These are phyloP conservation scores for Fusarium sp. DNA, from an alignment of 2,329 filamentous ascomycete genomes.

Conservation along the genomic window DNA sequence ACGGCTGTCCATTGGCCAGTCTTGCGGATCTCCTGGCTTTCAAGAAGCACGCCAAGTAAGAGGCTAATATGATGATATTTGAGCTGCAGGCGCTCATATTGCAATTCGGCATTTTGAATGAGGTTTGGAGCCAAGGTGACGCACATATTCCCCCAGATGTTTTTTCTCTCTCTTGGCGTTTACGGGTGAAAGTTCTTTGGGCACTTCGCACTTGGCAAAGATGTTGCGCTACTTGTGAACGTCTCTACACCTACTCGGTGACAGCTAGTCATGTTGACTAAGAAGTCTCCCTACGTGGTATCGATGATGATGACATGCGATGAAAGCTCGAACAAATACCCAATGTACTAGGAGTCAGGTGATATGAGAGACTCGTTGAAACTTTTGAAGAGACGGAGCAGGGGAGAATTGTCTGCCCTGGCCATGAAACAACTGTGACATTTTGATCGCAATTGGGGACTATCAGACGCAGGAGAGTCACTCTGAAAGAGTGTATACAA, in stretches of 20 bases:
- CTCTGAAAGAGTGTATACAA: conserved; percentile 27
- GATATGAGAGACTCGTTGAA: conserved; percentile 22
- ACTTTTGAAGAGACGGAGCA: conserved; percentile 25
- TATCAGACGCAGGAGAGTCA: conserved; percentile 30
- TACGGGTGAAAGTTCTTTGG: conserved; percentile 46
- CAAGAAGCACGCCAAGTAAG: conserved; percentile 78
- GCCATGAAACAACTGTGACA: conserved; percentile 30
- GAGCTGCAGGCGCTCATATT: conserved; percentile 39
- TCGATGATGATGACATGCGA: conserved; percentile 47
- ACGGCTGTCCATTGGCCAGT: conserved; percentile 85
- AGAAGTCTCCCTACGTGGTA: conserved; percentile 26
- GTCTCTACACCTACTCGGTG: conserved; percentile 22
- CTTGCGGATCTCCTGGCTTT: conserved; percentile 90
- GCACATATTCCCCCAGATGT: conserved; percentile 49
- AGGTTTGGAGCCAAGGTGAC: conserved; percentile 45
- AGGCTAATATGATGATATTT: conserved; percentile 23
- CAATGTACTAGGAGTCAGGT: conserved; percentile 29
- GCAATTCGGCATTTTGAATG: conserved; percentile 44
- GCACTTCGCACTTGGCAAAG: conserved; percentile 41
- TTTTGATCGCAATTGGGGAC: conserved; percentile 39
- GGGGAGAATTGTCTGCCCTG: conserved; percentile 12
- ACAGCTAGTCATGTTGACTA: conserved; percentile 23
- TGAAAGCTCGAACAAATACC: conserved; percentile 39
- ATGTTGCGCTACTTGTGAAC: conserved; percentile 16
- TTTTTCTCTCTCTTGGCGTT: conserved; percentile 48